A percentile compares a stretch with the other conserved stretches of the same genome.
Conservation (phyloP, 176 grass and related monocot species). For the Zoysia japonica region DNA sequence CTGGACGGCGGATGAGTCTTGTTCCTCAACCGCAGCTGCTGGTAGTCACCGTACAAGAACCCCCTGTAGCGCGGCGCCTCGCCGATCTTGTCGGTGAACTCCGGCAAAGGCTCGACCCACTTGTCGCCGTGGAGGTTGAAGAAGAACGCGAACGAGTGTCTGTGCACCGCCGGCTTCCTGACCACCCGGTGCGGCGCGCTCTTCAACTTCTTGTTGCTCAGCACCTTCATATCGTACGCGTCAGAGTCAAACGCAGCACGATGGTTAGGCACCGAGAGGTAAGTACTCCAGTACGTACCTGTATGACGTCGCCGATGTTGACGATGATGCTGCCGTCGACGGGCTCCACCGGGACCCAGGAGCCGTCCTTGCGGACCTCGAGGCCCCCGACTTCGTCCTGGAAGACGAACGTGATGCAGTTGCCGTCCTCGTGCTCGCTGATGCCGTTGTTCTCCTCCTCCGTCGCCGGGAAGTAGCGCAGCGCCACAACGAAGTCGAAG, state of each 20-base stretch:
- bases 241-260: background rate
- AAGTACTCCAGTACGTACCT: background rate
- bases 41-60: constrained; percentile 36
- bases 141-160: constrained; percentile 44
- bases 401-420: constrained; percentile 45
- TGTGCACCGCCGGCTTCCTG: constrained; percentile 31
- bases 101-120: constrained; percentile 50
- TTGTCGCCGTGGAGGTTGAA: constrained; percentile 33
- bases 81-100: constrained; percentile 32
- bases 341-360: constrained; percentile 42
- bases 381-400: constrained; percentile 50
- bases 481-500: constrained; percentile 47
- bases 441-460: constrained; percentile 38
- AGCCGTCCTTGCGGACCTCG: constrained; percentile 41
- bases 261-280: too few relatives aligned
- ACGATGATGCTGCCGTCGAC: constrained; percentile 41
- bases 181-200: constrained; percentile 51
- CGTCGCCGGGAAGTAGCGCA: constrained; percentile 58
- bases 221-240: constrained; percentile 5
- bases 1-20: constrained; percentile 40
- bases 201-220: constrained; percentile 36
- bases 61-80: constrained; percentile 32
- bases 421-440: constrained; percentile 43
- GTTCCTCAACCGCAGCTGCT: constrained; percentile 43
- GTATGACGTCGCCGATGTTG: constrained; percentile 43